These are phyloP conservation scores for Stromatinia cepivora DNA, from an alignment of 2,329 filamentous ascomycete species.

Conservation along the genomic window DNA sequence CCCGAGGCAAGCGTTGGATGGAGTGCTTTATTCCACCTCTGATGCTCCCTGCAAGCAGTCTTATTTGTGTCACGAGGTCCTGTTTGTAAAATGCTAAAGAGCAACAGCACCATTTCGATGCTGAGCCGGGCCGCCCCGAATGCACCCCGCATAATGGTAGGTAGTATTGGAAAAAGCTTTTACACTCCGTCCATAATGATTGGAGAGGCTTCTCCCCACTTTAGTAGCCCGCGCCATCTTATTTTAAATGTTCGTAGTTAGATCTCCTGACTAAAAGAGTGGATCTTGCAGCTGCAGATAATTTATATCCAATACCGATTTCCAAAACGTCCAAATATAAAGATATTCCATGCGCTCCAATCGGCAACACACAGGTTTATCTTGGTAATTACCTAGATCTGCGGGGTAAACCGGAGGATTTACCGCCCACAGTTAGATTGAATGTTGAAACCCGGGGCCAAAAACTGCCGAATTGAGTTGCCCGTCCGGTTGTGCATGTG, in stretches of 20 bases:
- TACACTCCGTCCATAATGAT: background rate
- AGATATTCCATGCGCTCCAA: constrained; percentile 9
- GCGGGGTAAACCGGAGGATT: background rate
- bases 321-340: background rate
- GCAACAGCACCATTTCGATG: background rate
- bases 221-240: background rate
- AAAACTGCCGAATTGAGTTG: constrained; percentile 1
- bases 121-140: background rate
- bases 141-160: background rate
- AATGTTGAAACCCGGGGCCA: background rate
- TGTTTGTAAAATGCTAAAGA: background rate
- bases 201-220: constrained; percentile 8
- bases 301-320: background rate
- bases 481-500: constrained; percentile 3
- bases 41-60: background rate
- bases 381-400: background rate
- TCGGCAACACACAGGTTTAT: background rate
- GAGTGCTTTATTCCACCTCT: constrained; percentile 9
- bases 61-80: background rate
- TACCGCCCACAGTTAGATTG: background rate
- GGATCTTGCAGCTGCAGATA: background rate
- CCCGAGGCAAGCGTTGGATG: background rate
- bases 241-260: background rate
- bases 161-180: background rate
- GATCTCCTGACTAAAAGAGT: background rate